A percentile compares a stretch with the other conserved stretches of the same genome.
Evolutionary conservation across 495 filamentous ascomycete genomes (phyloP).

Genomic region (Aspergillus sclerotiicarbonarius): DNA sequence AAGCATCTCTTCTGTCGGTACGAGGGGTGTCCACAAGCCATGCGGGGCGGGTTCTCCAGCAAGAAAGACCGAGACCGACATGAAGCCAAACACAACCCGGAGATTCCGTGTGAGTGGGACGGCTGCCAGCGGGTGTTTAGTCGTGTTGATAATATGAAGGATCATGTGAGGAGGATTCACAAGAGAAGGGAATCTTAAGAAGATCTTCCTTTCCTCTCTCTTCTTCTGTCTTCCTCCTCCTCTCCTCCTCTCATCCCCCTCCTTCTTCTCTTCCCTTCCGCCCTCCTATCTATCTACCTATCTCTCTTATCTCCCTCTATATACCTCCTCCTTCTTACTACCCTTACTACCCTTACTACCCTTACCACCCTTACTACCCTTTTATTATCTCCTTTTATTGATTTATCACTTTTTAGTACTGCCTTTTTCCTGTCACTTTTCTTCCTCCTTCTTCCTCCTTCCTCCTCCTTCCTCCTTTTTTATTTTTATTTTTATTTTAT

Average conservation of each 20-base stretch:
- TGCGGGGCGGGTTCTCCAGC: conserved; percentile 58
- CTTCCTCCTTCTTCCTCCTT: not conserved
- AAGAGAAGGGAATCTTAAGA: conserved; percentile 16
- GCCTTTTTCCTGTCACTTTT: too few relatives aligned
- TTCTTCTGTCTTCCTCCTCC: not conserved
- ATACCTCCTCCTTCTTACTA: not conserved
- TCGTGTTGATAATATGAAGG: conserved; percentile 64
- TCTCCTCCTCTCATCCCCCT: not conserved
- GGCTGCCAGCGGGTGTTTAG: conserved; percentile 60
- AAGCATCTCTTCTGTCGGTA: conserved; percentile 63
- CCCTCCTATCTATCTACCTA: too few relatives aligned
- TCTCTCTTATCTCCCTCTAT: not conserved
- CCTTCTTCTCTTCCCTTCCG: too few relatives aligned
- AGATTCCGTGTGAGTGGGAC: conserved; percentile 55
- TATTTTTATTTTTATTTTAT: not conserved
- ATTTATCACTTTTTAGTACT: too few relatives aligned
- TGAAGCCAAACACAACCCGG: conserved; percentile 63
- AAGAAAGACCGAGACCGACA: conserved; percentile 63
- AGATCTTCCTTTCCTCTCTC: not conserved
- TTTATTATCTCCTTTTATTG: too few relatives aligned
- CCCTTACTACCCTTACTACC: too few relatives aligned
- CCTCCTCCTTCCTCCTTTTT: too few relatives aligned
- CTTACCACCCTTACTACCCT: too few relatives aligned
- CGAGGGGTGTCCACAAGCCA: conserved; percentile 56
- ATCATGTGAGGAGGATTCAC: conserved; percentile 54